phyloP scores from a whole-genome alignment of 192 early-diverging fungal genomes.

The Kappamyces sp. region DNA sequence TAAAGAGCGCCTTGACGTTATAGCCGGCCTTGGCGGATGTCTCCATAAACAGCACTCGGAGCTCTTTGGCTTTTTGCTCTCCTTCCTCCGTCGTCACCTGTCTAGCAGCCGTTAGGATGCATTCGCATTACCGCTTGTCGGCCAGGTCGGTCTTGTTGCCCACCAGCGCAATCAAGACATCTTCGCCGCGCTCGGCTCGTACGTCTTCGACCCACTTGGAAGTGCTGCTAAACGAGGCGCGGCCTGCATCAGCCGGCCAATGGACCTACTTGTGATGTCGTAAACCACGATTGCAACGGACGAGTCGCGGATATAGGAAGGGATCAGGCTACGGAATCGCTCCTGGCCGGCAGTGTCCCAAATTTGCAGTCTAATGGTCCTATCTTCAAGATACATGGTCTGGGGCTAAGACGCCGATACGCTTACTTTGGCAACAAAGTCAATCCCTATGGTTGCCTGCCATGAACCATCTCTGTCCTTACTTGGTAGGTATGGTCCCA shows the following conservation, averaged over 20 bases:
- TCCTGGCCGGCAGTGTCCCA: conserved; percentile 95
- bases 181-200: conserved; percentile 78
- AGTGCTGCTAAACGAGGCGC: conserved; percentile 79
- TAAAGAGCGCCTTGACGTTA: conserved; percentile 85
- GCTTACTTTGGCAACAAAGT: conserved; percentile 88
- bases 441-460: conserved; percentile 86
- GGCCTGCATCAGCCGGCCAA: conserved; percentile 38
- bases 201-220: conserved; percentile 91
- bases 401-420: too few relatives aligned
- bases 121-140: conserved; percentile 56
- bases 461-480: neutral
- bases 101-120: too few relatives aligned
- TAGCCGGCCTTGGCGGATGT: conserved; percentile 90
- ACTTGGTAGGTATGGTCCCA: conserved; percentile 81
- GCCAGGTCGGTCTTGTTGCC: conserved; percentile 88
- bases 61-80: conserved; percentile 80
- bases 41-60: conserved; percentile 88
- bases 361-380: conserved; percentile 79
- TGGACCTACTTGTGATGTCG: conserved; percentile 71
- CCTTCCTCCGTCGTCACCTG: conserved; percentile 81
- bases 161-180: conserved; percentile 85
- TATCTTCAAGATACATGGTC: conserved; percentile 90
- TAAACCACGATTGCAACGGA: conserved; percentile 86
- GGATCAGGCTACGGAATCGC: conserved; percentile 84
- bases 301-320: conserved; percentile 86